Evolutionary conservation across 176 grass and related monocot genomes (phyloP).

Genomic region (Zizania latifolia): DNA sequence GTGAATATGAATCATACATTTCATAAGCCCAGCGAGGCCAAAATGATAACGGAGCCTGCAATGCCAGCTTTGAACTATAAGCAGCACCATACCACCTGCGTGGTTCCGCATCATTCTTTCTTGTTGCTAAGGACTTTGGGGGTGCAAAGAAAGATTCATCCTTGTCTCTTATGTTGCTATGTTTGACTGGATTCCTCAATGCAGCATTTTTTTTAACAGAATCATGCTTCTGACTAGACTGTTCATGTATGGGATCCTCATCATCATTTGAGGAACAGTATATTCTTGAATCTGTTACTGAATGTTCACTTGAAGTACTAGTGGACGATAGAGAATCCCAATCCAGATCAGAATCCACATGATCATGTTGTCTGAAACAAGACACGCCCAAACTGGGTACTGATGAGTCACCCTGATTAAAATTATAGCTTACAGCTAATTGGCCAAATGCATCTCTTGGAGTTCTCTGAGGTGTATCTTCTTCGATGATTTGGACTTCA

Average conservation of each 20-base stretch:
- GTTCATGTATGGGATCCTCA: conserved; percentile 40
- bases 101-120: conserved; percentile 26
- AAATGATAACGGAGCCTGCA: conserved; percentile 62
- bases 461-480: conserved; percentile 78
- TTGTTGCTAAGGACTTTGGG: conserved; percentile 18
- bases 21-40: conserved; percentile 86
- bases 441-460: conserved; percentile 82
- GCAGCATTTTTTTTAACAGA: conserved; percentile 13
- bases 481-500: conserved; percentile 83
- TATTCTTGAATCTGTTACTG: conserved; percentile 47
- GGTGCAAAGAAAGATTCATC: conserved; percentile 25
- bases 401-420: conserved; percentile 39
- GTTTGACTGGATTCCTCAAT: conserved; percentile 28
- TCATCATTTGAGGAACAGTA: conserved; percentile 47
- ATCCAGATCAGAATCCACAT: conserved; percentile 43
- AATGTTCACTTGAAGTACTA: conserved; percentile 54
- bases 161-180: conserved; percentile 18
- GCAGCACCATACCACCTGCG: conserved; percentile 2
- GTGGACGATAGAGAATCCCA: conserved; percentile 39
- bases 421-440: conserved; percentile 53
- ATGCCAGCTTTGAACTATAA: conserved; percentile 37
- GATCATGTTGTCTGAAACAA: conserved; percentile 38
- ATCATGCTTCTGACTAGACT: conserved; percentile 15
- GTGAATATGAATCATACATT: conserved; percentile 88
- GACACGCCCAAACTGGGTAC: conserved; percentile 18